These are phyloP conservation scores for Scheffersomyces titani DNA, from an alignment of 1,139 yeast species.

Conservation along the genomic window DNA sequence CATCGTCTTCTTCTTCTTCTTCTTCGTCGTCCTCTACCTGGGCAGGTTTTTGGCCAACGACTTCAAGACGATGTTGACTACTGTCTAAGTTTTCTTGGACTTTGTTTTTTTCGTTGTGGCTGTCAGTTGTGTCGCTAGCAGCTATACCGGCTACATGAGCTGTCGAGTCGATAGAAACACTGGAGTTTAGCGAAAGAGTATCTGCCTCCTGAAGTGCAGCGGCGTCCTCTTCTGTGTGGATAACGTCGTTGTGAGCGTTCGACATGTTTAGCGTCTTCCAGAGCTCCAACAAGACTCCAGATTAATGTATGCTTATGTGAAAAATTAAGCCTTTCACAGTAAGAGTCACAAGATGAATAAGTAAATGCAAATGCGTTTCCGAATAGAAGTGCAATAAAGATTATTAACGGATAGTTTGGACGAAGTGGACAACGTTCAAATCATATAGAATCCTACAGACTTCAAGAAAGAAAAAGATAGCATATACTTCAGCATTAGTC, in stretches of 20 bases:
- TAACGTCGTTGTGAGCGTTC: background rate
- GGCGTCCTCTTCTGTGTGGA: background rate
- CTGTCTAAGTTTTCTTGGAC: background rate
- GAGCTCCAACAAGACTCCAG: background rate
- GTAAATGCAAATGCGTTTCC: background rate
- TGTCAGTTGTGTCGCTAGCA: background rate
- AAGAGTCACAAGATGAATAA: background rate
- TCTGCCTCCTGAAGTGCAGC: background rate
- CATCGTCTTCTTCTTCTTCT: background rate
- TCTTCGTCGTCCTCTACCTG: background rate
- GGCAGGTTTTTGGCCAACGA: too few species aligned
- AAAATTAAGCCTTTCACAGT: background rate
- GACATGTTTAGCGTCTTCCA: background rate
- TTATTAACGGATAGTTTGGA: background rate
- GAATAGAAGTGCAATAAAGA: too few species aligned
- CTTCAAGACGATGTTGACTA: background rate
- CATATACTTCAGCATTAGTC: background rate
- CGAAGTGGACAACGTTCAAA: background rate
- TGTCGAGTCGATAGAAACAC: background rate
- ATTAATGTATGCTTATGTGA: background rate
- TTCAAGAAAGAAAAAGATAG: background rate
- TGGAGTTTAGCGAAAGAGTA: background rate
- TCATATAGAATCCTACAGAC: background rate
- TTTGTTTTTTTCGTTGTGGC: background rate
- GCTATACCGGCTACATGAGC: background rate